Conservation (phyloP, 2,329 filamentous ascomycete species). For the Exophiala calicioides region DNA sequence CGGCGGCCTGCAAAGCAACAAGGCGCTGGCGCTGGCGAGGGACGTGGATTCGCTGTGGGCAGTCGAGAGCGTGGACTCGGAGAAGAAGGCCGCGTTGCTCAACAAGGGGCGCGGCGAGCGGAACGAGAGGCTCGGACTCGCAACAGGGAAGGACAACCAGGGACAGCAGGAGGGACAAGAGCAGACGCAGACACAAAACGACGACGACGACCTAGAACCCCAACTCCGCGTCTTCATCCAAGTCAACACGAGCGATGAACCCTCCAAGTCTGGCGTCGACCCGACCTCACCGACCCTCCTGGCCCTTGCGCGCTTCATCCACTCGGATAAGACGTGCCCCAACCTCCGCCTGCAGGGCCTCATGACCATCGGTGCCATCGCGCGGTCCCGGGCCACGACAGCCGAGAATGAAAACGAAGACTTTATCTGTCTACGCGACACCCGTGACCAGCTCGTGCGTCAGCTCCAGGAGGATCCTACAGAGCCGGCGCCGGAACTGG, state of each 20-base stretch:
- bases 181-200: constrained; percentile 24
- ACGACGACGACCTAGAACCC: neutral
- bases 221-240: constrained; percentile 79
- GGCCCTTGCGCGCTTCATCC: constrained; percentile 69
- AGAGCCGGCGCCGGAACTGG: no score
- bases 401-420: constrained; percentile 87
- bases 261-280: constrained; percentile 76
- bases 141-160: constrained; percentile 37
- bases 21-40: constrained; percentile 80
- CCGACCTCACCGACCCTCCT: constrained; percentile 50
- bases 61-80: constrained; percentile 84
- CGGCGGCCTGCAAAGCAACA: constrained; percentile 87
- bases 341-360: constrained; percentile 71
- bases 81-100: constrained; percentile 83
- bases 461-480: constrained; percentile 57
- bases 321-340: constrained; percentile 62
- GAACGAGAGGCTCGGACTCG: constrained; percentile 38
- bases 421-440: constrained; percentile 68
- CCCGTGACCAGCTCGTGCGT: constrained; percentile 67
- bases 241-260: constrained; percentile 91
- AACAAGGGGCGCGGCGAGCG: constrained; percentile 70
- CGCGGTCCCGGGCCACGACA: constrained; percentile 72
- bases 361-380: constrained; percentile 98
- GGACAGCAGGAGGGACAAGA: constrained; percentile 25
- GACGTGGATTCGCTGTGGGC: constrained; percentile 86